Evolutionary conservation across 768 basidiomycete species (phyloP), one percentile per base, ranked within the genome.

Genomic region (Cytidiella melzeri): DNA sequence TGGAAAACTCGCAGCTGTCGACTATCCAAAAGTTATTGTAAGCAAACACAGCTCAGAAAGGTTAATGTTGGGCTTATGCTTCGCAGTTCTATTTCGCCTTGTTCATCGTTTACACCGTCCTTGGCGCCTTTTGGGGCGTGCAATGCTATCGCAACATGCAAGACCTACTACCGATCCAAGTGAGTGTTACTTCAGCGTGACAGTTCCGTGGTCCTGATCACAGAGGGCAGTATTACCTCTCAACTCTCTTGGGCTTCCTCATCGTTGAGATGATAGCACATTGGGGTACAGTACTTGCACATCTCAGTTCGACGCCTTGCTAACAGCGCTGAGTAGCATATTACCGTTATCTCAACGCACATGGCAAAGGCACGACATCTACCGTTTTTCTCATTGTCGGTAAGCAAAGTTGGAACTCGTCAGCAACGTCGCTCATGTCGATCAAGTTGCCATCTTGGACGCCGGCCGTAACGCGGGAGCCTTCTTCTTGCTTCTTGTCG

Each of bases 1-100:
- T 23, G 96, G 96, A 18, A 80, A 87, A 63, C 73, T 99, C 19
- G 80, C 95, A 11, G 93, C 94, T 5, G 79, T 88, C 4, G 96
- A 99, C 64, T 96, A 97, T 66, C 96, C 96, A 10, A 98, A 98
- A 81, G 89, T 98, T 64, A 85, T 81, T 50, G 93, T 96, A 64
- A 59, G 89, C 65, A 23, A 12, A 25, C 30, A 48, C 28, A 15
- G 28, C 23, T n/a, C 13, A 7, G 45, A 41, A 4, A 10, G 19
- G 41, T 7, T 34, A n/a, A 34, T 12, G 5, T 21, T 9, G 3
- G 39, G 25, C 30, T 38, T n/a, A 44, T 26, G 18, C 34, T 9
- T 37, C 23, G 34, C 46, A 94, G 92, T 96, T 96, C 67, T 96
- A 96, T 68, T 78, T 92, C 48, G 65, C 67, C 20, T 83, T 98